Conservation (phyloP, 108 stramenopile genomes). For the Asterionellopsis glacialis region DNA sequence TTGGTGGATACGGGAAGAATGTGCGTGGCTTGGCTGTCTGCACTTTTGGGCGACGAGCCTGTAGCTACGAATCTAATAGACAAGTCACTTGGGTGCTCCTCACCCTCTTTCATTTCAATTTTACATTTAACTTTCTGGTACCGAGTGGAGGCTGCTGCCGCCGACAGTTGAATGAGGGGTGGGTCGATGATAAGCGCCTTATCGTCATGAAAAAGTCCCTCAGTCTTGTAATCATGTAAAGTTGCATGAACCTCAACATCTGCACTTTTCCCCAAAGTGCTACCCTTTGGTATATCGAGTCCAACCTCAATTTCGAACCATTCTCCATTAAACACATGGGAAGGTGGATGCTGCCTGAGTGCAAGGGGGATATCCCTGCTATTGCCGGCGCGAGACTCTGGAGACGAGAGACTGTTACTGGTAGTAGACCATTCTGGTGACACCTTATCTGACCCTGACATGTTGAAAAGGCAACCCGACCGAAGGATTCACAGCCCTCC, state of each 20-base stretch:
- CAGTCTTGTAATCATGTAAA: background rate
- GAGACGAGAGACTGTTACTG: background rate
- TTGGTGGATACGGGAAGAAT: slow-evolving; percentile 2
- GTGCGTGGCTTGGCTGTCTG: background rate
- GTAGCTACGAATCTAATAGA: background rate
- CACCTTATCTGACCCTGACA: too few relatives aligned
- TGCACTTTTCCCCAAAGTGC: background rate
- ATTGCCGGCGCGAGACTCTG: background rate
- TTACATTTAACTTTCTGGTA: too few relatives aligned
- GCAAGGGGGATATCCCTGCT: background rate
- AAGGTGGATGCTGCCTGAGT: slow-evolving; percentile 33
- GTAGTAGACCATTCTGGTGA: too few relatives aligned
- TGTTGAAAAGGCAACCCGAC: too few relatives aligned
- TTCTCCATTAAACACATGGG: slow-evolving; percentile 37
- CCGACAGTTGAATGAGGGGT: background rate
- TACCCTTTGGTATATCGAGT: slow-evolving; percentile 5
- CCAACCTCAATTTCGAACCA: slow-evolving; percentile 41
- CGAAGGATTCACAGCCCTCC: too few relatives aligned
- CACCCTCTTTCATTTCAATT: too few relatives aligned
- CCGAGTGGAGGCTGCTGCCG: background rate
- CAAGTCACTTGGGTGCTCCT: too few relatives aligned
- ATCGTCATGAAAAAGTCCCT: background rate
- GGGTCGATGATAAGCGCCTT: background rate
- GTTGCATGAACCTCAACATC: background rate
- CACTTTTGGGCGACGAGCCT: background rate